These are phyloP conservation scores for Metarhizium rileyi DNA, from an alignment of 2,329 filamentous ascomycete species.

Conservation along the genomic window DNA sequence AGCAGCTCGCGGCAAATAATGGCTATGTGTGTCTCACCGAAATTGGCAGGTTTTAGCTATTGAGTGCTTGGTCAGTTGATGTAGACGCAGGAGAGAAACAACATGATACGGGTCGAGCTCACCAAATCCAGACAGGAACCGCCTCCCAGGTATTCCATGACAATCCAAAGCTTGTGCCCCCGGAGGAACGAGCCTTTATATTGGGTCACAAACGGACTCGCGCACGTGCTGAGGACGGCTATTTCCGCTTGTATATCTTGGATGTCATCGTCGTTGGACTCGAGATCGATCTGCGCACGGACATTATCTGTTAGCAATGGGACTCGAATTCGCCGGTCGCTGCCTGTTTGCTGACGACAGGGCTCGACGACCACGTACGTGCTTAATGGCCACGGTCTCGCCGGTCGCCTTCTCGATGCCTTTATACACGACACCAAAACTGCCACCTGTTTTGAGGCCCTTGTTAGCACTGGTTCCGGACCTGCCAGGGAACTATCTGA, in stretches of 20 bases:
- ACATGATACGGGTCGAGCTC: slow-evolving; percentile 22
- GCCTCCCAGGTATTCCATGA: slow-evolving; percentile 96
- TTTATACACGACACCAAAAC: slow-evolving; percentile 95
- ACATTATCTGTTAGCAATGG: not conserved
- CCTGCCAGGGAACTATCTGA: not conserved
- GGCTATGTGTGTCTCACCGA: slow-evolving; percentile 83
- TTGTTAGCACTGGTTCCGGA: not conserved
- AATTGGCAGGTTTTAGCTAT: slow-evolving; percentile 80
- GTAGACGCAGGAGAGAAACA: not conserved
- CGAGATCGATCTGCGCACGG: slow-evolving; percentile 77
- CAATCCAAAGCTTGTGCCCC: slow-evolving; percentile 96
- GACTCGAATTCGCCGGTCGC: not conserved
- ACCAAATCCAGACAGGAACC: slow-evolving; percentile 92
- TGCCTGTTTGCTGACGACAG: not conserved
- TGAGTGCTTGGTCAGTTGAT: slow-evolving; percentile 20
- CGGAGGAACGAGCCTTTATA: slow-evolving; percentile 96
- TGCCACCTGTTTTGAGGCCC: slow-evolving; percentile 56
- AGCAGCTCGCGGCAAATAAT: slow-evolving; percentile 90
- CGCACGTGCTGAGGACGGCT: slow-evolving; percentile 86
- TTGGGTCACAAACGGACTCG: slow-evolving; percentile 86
- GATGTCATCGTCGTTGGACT: slow-evolving; percentile 97
- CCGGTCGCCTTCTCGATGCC: slow-evolving; percentile 85
- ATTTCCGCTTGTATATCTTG: slow-evolving; percentile 98
- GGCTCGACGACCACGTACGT: slow-evolving; percentile 48
- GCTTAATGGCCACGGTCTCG: slow-evolving; percentile 92